Evolutionary conservation across 1,139 yeast species (phyloP).

Genomic region (Scheffersomyces cryptocercus): DNA sequence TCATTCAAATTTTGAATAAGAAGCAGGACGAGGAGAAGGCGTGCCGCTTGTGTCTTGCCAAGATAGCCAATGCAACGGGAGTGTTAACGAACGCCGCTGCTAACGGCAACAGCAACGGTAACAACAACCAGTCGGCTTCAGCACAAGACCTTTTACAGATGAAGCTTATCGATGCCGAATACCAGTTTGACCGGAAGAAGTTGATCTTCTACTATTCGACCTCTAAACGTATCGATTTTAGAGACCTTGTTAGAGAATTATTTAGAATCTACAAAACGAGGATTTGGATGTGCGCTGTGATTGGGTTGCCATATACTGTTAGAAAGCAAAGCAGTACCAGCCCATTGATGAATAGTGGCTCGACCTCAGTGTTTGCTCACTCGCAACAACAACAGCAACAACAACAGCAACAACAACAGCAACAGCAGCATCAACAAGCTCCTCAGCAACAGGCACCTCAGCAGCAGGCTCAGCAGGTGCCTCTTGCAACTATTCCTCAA

Average conservation of each 20-base stretch:
- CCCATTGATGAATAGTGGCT: constrained; percentile 3
- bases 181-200: constrained; percentile 28
- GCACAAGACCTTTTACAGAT: constrained; percentile 20
- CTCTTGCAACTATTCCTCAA: too few relatives aligned
- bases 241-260: constrained; percentile 27
- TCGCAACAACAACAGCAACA: constrained; percentile 3
- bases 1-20: constrained; percentile 59
- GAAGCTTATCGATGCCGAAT: constrained; percentile 27
- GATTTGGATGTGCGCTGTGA: constrained; percentile 31
- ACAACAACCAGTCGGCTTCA: constrained; percentile 6
- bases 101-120: constrained; percentile 7
- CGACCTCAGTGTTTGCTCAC: not conserved
- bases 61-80: constrained; percentile 46
- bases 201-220: constrained; percentile 27
- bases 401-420: constrained; percentile 1
- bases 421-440: constrained; percentile 2
- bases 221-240: constrained; percentile 23
- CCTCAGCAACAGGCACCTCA: constrained; percentile 5
- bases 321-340: constrained; percentile 3
- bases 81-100: constrained; percentile 4
- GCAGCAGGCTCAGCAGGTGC: constrained; percentile 1
- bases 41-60: constrained; percentile 58
- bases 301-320: constrained; percentile 19
- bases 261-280: constrained; percentile 28
- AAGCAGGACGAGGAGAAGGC: constrained; percentile 75